Evolutionary conservation across 805 yeast genomes (phyloP), one percentile per base, ranked within the genome.

Genomic region (Candida silvicultrix): DNA sequence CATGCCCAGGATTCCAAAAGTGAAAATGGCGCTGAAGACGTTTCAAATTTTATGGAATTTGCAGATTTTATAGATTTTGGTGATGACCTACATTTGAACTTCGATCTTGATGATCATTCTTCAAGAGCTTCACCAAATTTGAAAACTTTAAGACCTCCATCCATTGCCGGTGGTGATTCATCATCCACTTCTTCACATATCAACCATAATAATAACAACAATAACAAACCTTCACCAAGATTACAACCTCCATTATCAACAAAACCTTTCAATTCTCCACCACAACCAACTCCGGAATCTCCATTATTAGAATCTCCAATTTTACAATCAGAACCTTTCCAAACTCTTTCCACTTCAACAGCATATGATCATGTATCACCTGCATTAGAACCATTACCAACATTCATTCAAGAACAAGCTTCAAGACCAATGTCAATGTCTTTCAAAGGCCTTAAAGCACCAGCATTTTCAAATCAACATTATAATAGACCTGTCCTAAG

Each of bases 361-460:
- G 16, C 37, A 20, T 19, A 20, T 19, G 38, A 35, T 35, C 22
- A 9, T 5, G 15, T 19, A 18, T 57, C 63, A 3, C 59, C 61
- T 16, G 53, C 52, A 42, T 39, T 55, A 18, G 57, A 53, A 41
- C 59, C 51, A 34, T 37, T 37, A 19, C 39, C 39, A 20, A 20
- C 15, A 4, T 37, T 37, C 25, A 37, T 37, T 9, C 35, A 16
- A 44, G 18, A 44, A 48, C 20, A 32, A 23, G 18, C 42, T 3
- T 23, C 41, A 20, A 60, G 74, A 46, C 73, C 73, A 20, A 51
- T 69, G 2, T 69, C 74, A 1, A 64, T 69, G 70, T 81, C 87
- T 2, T 81, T 80, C 63, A 74, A 74, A 49, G 89, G 89, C 0
- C 60, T 83, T 45, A 72, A 67, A 45, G 85, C 81, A 0, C 83